phyloP scores from a whole-genome alignment of 495 filamentous ascomycete species.

The Annulohypoxylon bovei region DNA sequence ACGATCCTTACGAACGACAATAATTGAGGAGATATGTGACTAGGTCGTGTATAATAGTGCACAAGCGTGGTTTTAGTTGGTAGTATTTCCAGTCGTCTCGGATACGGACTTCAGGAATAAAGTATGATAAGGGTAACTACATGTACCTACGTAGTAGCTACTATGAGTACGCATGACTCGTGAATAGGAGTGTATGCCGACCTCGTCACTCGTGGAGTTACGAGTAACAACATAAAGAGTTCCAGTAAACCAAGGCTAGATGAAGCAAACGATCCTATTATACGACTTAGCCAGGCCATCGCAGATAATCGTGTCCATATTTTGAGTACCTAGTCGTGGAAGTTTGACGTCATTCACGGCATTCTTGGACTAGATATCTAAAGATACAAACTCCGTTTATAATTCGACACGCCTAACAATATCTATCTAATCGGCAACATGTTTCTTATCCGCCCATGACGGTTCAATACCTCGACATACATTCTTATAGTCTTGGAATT shows the following conservation, averaged over 20 bases:
- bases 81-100: too few species aligned
- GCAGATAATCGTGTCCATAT: too few species aligned
- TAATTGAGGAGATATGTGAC: neutral
- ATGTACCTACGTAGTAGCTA: too few species aligned
- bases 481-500: slow-evolving; percentile 80
- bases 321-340: too few species aligned
- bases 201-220: too few species aligned
- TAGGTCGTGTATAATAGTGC: neutral
- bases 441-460: slow-evolving; percentile 81
- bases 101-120: too few species aligned
- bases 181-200: neutral
- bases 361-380: neutral
- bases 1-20: neutral
- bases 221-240: neutral
- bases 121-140: too few species aligned
- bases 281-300: neutral
- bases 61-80: neutral
- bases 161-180: neutral
- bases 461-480: slow-evolving; percentile 84
- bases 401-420: neutral
- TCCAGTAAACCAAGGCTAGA: neutral
- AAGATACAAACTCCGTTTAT: neutral
- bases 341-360: neutral
- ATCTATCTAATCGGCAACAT: slow-evolving; percentile 62
- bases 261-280: neutral